Percentiles rank a stretch among this genome's conserved stretches.
Conservation (phyloP, 2,329 filamentous ascomycete species). For the Sporothrix pseudoabietina region DNA sequence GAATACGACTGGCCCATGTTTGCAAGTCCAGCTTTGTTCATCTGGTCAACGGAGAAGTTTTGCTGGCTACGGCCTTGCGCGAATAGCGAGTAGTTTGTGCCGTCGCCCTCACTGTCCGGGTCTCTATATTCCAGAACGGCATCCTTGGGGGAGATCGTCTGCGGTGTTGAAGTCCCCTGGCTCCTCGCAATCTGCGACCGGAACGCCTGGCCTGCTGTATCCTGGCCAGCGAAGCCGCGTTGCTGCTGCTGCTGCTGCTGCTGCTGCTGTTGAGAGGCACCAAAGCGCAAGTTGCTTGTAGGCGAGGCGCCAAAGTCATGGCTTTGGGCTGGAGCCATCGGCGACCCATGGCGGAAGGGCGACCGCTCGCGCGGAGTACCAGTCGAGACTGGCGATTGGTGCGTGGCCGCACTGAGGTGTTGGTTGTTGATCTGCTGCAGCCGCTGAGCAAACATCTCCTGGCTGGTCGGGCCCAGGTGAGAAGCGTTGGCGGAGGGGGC, state of each 20-base stretch:
- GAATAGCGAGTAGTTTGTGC: constrained; percentile 70
- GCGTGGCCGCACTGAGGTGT: constrained; percentile 59
- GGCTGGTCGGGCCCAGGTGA: constrained; percentile 53
- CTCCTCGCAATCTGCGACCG: constrained; percentile 48
- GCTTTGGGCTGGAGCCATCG: constrained; percentile 53
- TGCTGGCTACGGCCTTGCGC: constrained; percentile 50
- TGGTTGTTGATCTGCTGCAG: constrained; percentile 78
- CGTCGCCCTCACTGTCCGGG: constrained; percentile 60
- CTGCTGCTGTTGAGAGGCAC: constrained; percentile 58
- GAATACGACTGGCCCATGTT: constrained; percentile 37
- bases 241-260: constrained; percentile 62
- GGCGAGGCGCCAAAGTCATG: constrained; percentile 48
- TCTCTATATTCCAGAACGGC: constrained; percentile 84
- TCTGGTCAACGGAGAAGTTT: constrained; percentile 43
- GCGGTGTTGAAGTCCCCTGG: constrained; percentile 57
- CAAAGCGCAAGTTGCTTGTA: constrained; percentile 41
- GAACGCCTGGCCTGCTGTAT: constrained; percentile 49
- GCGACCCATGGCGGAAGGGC: constrained; percentile 75
- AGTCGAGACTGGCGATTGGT: constrained; percentile 51
- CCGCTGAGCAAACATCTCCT: constrained; percentile 71
- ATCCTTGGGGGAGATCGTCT: constrained; percentile 94
- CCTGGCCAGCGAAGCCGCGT: constrained; percentile 47
- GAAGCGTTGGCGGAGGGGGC: constrained; percentile 49
- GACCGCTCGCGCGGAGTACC: constrained; percentile 67
- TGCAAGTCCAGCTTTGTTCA: constrained; percentile 42